Base-by-base conservation (phyloP, 2,329 filamentous ascomycete species). In the Epichloe aotearoae region DNA sequence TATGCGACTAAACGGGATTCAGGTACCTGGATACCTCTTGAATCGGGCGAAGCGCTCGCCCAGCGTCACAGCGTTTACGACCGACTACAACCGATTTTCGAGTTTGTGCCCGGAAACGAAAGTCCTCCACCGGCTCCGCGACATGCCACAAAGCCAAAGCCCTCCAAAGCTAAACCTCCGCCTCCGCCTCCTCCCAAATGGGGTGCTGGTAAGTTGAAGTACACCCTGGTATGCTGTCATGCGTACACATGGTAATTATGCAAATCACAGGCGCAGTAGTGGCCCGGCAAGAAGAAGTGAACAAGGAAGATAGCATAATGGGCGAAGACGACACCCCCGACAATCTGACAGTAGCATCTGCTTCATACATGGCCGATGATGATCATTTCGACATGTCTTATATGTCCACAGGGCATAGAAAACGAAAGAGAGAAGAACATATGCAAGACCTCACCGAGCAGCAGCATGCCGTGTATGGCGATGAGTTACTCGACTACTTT, bases 401-500 rank as follows among this genome's bases (percentile, higher is more conserved):
- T 52, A 74, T 71, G 54, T 72, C 71, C 12, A 80, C 72, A n/a
- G 74, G 74, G 23, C 76, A 77, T 55, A 71, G 77, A 53, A 95
- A 95, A 69, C 80, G 90, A 54, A 94, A 94, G 71, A 78, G 88
- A 20, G 77, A 83, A 51, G 83, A 79, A 56, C 65, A 71, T 41
- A 66, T 77, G 72, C 69, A 84, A 71, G 72, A 82, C 64, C 61
- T 79, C 54, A 82, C 80, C 7, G 87, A 94, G 56, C 86, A 90
- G 63, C 84, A 93, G 58, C 90, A 97, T 65, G 84, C 87, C 30
- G 75, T 95, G 23, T 98, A 95, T 68, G 88, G 89, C 15, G 93
- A 98, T 57, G 87, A 93, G 59, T 77, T 98, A 26, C 75, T 98
- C 37, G 93, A 98, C 66, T 98, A 97, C 69, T 98, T 97, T 84